Base-by-base conservation (phyloP, 2,329 filamentous ascomycete species). In the Helicocarpus griseus region DNA sequence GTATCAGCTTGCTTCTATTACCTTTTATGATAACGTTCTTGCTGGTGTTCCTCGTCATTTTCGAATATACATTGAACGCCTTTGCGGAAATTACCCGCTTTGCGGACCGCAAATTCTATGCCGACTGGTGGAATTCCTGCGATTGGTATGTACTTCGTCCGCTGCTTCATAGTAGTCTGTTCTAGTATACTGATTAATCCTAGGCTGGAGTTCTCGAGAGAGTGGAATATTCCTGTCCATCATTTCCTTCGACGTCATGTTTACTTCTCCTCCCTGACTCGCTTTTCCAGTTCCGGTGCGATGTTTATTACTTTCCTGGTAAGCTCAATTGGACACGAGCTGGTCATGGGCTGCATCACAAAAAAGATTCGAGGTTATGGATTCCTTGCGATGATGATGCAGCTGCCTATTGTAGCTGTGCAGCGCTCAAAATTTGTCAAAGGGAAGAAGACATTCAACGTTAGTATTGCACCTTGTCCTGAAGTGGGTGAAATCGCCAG, bases 201-300 rank as follows among this genome's bases (percentile, higher is more conserved):
- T 46, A 66, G 89, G 89, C 85, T 97, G 66, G 90, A 96, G 70
- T 98, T 97, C 71, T 90, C 85, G 9, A 82, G 89, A 58, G 87
- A 96, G 73, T 97, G 93, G 91, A 97, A 97, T 66, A 82, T 95
- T n/a, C 91, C 91, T 41, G 91, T 96, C 5, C 93, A 97, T 72
- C 86, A 90, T 64, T 98, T 96, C 73, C 85, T 97, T 61, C 84
- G 90, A 6, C 81, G 93, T 22, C 93, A 98, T 69, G 91, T 98
- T 57, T 98, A 97, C 71, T 85, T 82, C 52, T 89, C 89, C 1
- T 86, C 85, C 11, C 78, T 87, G 8, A 81, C 83, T 11, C 82
- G 85, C 59, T 83, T 94, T 61, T 90, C 88, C 19, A 82, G 83
- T 52, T 77, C 79, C 14, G 76, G 85, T 52, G 90, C 93, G 24